phyloP scores from a whole-genome alignment of 192 early-diverging fungal genomes.

The Dimargaris cristalligena region DNA sequence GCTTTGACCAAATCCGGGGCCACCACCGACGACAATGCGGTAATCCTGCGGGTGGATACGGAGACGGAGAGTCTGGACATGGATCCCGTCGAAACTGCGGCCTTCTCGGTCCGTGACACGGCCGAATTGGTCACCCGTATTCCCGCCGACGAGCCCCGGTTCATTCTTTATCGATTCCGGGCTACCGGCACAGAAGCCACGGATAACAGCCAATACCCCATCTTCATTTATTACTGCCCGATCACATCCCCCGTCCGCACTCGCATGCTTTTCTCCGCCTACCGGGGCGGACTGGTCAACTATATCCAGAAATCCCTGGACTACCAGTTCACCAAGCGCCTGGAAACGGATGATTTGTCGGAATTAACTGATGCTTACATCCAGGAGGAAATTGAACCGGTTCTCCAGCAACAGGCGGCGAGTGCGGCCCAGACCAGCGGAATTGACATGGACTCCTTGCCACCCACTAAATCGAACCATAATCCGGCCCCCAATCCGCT shows the following conservation, averaged over 20 bases:
- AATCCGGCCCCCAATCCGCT: not conserved
- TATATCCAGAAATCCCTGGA: conserved; percentile 33
- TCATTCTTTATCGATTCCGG: conserved; percentile 21
- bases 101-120: not conserved
- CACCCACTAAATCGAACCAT: not conserved
- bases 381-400: conserved; percentile 27
- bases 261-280: conserved; percentile 82
- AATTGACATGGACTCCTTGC: not conserved
- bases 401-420: not conserved
- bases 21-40: conserved; percentile 32
- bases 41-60: conserved; percentile 2
- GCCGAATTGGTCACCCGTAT: conserved; percentile 27
- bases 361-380: conserved; percentile 39
- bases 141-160: conserved; percentile 48
- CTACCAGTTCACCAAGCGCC: conserved; percentile 41
- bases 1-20: conserved; percentile 24
- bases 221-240: conserved; percentile 85
- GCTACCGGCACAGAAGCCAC: conserved; percentile 12
- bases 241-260: conserved; percentile 61
- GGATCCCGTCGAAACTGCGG: not conserved
- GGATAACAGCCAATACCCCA: conserved; percentile 18
- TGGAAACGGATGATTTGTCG: conserved; percentile 42
- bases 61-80: not conserved
- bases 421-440: not conserved
- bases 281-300: conserved; percentile 38